A percentile compares a stretch with the other conserved stretches of the same genome.
Evolutionary conservation across 148 eudicot genomes (phyloP).

Genomic region (Nepenthes mirabilis): DNA sequence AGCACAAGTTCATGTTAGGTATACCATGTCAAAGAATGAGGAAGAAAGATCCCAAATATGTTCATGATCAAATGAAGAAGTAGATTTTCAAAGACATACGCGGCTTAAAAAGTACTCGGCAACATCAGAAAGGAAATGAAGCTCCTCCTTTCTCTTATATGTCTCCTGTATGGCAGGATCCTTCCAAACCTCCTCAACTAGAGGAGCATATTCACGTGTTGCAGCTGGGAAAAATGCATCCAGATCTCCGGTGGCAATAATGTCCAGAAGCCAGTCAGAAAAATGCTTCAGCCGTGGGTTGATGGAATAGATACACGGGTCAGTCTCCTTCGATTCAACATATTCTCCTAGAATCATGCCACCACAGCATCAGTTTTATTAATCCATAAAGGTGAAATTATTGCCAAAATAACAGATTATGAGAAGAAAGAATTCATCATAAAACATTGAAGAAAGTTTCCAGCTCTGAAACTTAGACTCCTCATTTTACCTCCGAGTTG

Average conservation of each 20-base stretch:
- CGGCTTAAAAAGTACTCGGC: constrained; percentile 88
- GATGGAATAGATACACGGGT: constrained; percentile 53
- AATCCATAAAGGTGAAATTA: no score
- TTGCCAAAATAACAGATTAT: no score
- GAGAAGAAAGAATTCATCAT: no score
- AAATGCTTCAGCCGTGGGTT: constrained; percentile 88
- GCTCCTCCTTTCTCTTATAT: constrained; percentile 70
- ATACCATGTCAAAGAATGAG: neutral
- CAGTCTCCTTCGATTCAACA: constrained; percentile 24
- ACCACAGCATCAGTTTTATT: no score
- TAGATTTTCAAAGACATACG: constrained; percentile 27
- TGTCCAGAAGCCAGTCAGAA: constrained; percentile 93
- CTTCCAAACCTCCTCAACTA: constrained; percentile 94
- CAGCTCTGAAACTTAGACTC: no score
- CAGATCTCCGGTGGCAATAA: constrained; percentile 93
- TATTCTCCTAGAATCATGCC: constrained; percentile 20
- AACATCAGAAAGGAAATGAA: constrained; percentile 89
- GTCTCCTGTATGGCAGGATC: constrained; percentile 96
- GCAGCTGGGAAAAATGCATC: constrained; percentile 98
- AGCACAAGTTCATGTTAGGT: no score
- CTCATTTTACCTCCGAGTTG: no score
- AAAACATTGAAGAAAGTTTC: no score
- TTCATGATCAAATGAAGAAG: no score
- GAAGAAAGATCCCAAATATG: neutral
- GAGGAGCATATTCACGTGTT: constrained; percentile 91